These are phyloP conservation scores for Cladophialophora exuberans DNA, from an alignment of 2,329 filamentous ascomycete genomes.

Conservation along the genomic window DNA sequence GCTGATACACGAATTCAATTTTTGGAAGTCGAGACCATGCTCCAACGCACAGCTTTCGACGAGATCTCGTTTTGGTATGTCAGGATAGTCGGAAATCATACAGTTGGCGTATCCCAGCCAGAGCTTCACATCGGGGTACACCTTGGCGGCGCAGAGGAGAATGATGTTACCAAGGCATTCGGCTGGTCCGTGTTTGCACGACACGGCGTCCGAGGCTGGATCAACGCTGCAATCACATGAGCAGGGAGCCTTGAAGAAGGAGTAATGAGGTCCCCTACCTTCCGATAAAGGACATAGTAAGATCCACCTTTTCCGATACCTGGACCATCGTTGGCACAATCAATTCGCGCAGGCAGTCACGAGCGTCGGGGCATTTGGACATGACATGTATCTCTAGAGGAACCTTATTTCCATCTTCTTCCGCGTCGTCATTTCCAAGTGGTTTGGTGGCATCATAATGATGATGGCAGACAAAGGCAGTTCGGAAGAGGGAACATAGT, in stretches of 20 bases:
- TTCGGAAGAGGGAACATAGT: conserved; percentile 23
- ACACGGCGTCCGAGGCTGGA: conserved; percentile 77
- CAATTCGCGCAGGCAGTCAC: conserved; percentile 77
- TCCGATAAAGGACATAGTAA: conserved; percentile 88
- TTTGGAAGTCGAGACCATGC: conserved; percentile 81
- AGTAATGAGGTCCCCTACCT: conserved; percentile 54
- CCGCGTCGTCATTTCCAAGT: neutral
- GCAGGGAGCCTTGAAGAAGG: conserved; percentile 13
- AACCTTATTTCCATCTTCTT: conserved; percentile 48
- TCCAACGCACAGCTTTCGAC: conserved; percentile 88
- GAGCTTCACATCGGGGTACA: conserved; percentile 65
- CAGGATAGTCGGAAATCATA: conserved; percentile 71
- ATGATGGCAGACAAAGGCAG: conserved; percentile 27
- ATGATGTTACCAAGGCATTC: conserved; percentile 96
- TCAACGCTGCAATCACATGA: conserved; percentile 51
- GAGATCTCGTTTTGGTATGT: conserved; percentile 77
- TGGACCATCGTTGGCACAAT: conserved; percentile 85
- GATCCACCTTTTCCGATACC: conserved; percentile 82
- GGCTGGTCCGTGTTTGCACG: conserved; percentile 83
- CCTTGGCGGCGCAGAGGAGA: conserved; percentile 82
- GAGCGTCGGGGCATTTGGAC: conserved; percentile 93
- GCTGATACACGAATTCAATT: conserved; percentile 80
- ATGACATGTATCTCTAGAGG: conserved; percentile 94
- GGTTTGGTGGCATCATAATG: conserved; percentile 22
- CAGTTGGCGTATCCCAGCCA: conserved; percentile 95